phyloP scores from a whole-genome alignment of 768 basidiomycete species.

The Suillus tomentosus region DNA sequence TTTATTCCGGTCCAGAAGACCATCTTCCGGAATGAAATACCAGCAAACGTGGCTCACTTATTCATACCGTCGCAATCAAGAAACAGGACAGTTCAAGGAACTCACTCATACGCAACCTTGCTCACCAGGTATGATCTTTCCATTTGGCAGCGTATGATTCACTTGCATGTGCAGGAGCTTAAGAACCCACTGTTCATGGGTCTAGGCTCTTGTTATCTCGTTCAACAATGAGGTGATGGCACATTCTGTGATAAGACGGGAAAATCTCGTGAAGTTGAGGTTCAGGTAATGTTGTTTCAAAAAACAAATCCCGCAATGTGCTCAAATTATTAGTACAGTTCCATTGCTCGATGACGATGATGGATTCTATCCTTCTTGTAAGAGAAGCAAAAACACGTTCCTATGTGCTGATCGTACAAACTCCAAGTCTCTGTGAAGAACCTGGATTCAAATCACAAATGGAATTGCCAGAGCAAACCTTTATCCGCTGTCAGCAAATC shows the following conservation, averaged over 20 bases:
- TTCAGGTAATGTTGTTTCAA: constrained; percentile 65
- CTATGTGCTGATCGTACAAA: constrained; percentile 92
- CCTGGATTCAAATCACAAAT: constrained; percentile 86
- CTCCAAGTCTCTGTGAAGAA: constrained; percentile 89
- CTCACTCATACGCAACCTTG: constrained; percentile 63
- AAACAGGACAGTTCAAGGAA: constrained; percentile 96
- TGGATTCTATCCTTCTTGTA: constrained; percentile 87
- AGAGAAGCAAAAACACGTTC: constrained; percentile 94
- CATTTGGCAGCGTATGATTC: constrained; percentile 16
- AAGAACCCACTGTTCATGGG: constrained; percentile 71
- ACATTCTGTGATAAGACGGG: constrained; percentile 93
- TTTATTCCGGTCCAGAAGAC: no score
- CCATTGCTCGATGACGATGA: constrained; percentile 94
- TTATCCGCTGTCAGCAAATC: constrained; percentile 81
- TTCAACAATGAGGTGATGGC: constrained; percentile 90
- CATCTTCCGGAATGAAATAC: constrained; percentile 32
- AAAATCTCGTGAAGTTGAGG: constrained; percentile 85
- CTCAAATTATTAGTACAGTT: constrained; percentile 51
- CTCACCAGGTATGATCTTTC: constrained; percentile 53
- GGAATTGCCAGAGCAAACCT: constrained; percentile 64
- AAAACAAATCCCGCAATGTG: not conserved
- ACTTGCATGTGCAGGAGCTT: constrained; percentile 51
- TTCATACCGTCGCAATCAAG: constrained; percentile 91
- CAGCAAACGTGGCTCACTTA: constrained; percentile 97
- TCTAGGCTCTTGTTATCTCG: constrained; percentile 86